Evolutionary conservation across 1,284 basidiomycete genomes (phyloP).

Genomic region (Puccinia polysora): DNA sequence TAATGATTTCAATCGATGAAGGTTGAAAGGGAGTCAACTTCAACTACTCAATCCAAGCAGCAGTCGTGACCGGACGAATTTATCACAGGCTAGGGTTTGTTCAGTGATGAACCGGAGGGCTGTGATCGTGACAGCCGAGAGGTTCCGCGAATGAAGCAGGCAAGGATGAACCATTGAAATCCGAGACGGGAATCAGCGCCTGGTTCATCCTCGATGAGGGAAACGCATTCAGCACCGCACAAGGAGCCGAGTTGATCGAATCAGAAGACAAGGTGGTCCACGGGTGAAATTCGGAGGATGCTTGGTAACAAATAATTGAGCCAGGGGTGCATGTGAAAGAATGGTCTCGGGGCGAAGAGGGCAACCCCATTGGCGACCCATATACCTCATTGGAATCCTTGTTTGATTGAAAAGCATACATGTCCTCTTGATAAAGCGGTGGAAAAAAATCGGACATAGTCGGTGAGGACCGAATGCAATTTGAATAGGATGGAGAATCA

Average conservation of each 20-base stretch:
- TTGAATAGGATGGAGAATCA: not conserved
- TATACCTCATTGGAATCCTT: not conserved
- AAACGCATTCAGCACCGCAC: not conserved
- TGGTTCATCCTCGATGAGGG: constrained; percentile 6
- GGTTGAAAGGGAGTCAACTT: too few relatives aligned
- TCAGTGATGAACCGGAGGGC: too few relatives aligned
- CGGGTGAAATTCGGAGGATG: constrained; percentile 4
- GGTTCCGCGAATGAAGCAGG: not conserved
- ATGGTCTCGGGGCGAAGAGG: constrained; percentile 17
- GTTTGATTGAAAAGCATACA: not conserved
- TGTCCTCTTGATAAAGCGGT: not conserved
- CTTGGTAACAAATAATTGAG: not conserved
- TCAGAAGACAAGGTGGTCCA: constrained; percentile 12
- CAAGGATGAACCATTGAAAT: not conserved
- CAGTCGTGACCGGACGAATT: too few relatives aligned
- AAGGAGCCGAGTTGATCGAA: constrained; percentile 19
- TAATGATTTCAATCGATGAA: too few relatives aligned
- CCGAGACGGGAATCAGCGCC: not conserved
- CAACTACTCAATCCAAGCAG: too few relatives aligned
- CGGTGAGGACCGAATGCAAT: constrained; percentile 7
- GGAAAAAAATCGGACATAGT: constrained; percentile 6
- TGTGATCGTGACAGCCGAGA: constrained; percentile 2
- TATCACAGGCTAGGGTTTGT: too few relatives aligned
- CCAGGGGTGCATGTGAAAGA: not conserved
- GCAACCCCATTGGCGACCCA: not conserved